phyloP scores from a whole-genome alignment of 2,329 filamentous ascomycete genomes.

The Epicoccum sorghinum region DNA sequence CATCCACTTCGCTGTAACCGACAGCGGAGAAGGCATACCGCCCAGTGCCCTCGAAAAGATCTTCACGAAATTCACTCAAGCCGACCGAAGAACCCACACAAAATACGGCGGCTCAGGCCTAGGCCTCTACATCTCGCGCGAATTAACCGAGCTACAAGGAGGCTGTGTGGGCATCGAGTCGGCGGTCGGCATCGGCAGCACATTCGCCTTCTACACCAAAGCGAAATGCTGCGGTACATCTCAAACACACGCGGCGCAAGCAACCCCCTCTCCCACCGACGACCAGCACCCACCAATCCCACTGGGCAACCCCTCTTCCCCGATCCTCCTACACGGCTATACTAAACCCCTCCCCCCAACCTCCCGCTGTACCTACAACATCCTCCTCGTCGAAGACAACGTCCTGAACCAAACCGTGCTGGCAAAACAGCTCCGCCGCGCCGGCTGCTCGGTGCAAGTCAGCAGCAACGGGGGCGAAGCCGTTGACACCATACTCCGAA shows the following conservation, averaged over 20 bases:
- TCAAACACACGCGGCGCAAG: neutral
- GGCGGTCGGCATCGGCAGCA: slow-evolving; percentile 24
- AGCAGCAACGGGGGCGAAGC: slow-evolving; percentile 38
- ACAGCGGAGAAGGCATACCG: slow-evolving; percentile 4
- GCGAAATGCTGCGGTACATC: slow-evolving; percentile 2
- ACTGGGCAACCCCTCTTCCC: too few species aligned
- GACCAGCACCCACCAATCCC: neutral
- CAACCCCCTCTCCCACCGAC: too few species aligned
- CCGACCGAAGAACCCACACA: slow-evolving; percentile 24
- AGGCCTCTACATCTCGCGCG: slow-evolving; percentile 32
- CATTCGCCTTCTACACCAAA: slow-evolving; percentile 34
- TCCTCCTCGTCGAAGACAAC: slow-evolving; percentile 41
- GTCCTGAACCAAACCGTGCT: slow-evolving; percentile 40
- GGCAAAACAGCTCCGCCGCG: slow-evolving; percentile 26
- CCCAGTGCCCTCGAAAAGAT: slow-evolving; percentile 1
- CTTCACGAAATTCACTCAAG: slow-evolving; percentile 15
- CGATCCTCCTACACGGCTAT: neutral
- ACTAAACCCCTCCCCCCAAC: neutral
- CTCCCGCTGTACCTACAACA: slow-evolving; percentile 2
- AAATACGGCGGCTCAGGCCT: slow-evolving; percentile 31
- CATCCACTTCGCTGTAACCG: slow-evolving; percentile 1
- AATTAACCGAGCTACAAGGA: slow-evolving; percentile 35
- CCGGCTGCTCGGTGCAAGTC: slow-evolving; percentile 30
- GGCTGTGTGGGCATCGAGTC: slow-evolving; percentile 31
- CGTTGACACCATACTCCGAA: slow-evolving; percentile 21